Percentiles rank a stretch among this genome's conserved stretches.
Conservation (phyloP, 1,139 yeast species). For the Lodderomyces metapsilosis region DNA sequence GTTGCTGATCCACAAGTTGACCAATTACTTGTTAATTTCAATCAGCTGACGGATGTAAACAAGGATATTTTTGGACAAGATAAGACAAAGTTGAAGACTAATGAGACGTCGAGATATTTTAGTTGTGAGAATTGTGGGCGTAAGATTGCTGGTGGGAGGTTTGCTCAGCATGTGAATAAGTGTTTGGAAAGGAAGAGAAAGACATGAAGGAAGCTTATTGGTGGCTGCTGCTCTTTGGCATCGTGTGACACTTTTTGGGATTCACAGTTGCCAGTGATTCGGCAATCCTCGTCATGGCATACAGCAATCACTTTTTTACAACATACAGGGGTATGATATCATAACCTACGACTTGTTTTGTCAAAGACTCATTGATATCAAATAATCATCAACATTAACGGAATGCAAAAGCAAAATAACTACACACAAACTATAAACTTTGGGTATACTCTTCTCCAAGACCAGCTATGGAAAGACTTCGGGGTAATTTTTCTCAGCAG, state of each 20-base stretch:
- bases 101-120: conserved; percentile 55
- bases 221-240: too few relatives aligned
- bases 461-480: not conserved
- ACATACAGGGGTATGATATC: too few relatives aligned
- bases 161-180: conserved; percentile 89
- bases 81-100: conserved; percentile 35
- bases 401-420: too few relatives aligned
- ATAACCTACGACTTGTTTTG: too few relatives aligned
- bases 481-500: not conserved
- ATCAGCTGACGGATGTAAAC: conserved; percentile 13
- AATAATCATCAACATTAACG: too few relatives aligned
- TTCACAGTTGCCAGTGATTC: too few relatives aligned
- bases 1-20: conserved; percentile 11
- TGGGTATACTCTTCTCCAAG: too few relatives aligned
- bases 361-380: too few relatives aligned
- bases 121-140: conserved; percentile 80
- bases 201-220: conserved; percentile 10
- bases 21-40: conserved; percentile 9
- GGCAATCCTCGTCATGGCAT: too few relatives aligned
- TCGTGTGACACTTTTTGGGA: too few relatives aligned
- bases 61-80: conserved; percentile 45
- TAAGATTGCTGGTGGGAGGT: conserved; percentile 85
- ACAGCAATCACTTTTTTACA: too few relatives aligned
- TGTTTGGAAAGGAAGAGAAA: conserved; percentile 55
- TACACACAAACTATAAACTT: too few relatives aligned